These are phyloP conservation scores for Diaporthe destruens DNA, from an alignment of 2,329 filamentous ascomycete species.

Conservation along the genomic window DNA sequence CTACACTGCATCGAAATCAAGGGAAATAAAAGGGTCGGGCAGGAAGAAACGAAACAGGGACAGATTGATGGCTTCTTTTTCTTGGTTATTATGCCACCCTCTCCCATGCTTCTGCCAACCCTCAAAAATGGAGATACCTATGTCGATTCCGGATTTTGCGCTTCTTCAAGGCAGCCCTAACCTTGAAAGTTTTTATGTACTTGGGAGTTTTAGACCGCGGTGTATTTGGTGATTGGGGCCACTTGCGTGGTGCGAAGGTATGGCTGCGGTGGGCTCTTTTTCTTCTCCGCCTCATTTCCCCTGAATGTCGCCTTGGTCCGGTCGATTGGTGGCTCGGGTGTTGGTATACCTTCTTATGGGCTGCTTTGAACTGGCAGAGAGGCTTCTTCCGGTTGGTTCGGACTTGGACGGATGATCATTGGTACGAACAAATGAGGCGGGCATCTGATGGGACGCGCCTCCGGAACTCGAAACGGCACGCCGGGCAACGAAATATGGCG, in stretches of 20 bases:
- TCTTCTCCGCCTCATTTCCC: background rate
- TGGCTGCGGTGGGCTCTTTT: background rate
- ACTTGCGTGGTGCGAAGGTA: background rate
- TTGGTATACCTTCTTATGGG: constrained; percentile 6
- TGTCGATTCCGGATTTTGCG: constrained; percentile 5
- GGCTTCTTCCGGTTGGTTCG: constrained; percentile 1
- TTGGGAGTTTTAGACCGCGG: constrained; percentile 29
- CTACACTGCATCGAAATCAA: constrained; percentile 26
- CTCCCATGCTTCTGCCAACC: background rate
- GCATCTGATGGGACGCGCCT: background rate
- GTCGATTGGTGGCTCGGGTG: background rate
- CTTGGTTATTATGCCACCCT: constrained; percentile 2
- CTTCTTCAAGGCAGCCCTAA: background rate
- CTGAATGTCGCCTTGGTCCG: background rate
- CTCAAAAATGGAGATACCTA: constrained; percentile 37
- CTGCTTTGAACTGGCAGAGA: background rate
- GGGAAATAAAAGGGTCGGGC: constrained; percentile 15
- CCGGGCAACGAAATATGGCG: constrained; percentile 6
- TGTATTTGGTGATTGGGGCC: constrained; percentile 8
- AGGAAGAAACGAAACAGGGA: constrained; percentile 18
- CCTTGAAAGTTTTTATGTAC: constrained; percentile 14
- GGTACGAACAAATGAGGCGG: background rate
- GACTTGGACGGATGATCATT: constrained; percentile 2
- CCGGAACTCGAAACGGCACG: background rate
- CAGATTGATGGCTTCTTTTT: background rate